A percentile compares a stretch with the other conserved stretches of the same genome.
Conservation (phyloP, 495 filamentous ascomycete genomes). For the Aspergillus coremiiformis region DNA sequence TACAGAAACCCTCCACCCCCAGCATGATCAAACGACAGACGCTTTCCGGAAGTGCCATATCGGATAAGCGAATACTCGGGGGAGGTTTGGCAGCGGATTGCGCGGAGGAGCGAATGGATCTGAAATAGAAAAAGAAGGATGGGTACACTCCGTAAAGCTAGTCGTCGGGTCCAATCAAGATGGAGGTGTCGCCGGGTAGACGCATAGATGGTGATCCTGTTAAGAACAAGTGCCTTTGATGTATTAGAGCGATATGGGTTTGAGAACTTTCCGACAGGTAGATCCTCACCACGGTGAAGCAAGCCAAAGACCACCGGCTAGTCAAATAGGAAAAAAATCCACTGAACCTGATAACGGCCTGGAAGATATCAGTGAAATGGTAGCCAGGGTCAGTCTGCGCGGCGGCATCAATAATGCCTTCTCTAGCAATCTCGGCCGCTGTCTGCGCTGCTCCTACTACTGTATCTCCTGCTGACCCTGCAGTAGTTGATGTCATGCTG, state of each 20-base stretch:
- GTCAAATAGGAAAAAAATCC: constrained; percentile 88
- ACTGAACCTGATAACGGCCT: constrained; percentile 54
- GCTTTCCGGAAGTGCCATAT: constrained; percentile 62
- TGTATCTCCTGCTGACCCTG: constrained; percentile 20
- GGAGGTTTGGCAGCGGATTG: constrained; percentile 88
- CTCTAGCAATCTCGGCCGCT: constrained; percentile 24
- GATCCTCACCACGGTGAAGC: constrained; percentile 60
- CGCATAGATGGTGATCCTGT: constrained; percentile 88
- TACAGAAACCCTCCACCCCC: constrained; percentile 64
- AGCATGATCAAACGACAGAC: constrained; percentile 63
- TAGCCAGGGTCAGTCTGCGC: constrained; percentile 22
- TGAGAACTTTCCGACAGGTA: background rate
- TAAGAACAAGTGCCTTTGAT: constrained; percentile 69
- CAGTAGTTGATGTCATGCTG: constrained; percentile 16
- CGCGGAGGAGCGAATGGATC: constrained; percentile 62
- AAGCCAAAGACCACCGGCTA: constrained; percentile 86
- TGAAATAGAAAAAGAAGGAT: constrained; percentile 69
- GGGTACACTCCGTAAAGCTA: constrained; percentile 65
- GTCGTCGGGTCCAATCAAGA: constrained; percentile 62
- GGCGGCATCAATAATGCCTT: constrained; percentile 23
- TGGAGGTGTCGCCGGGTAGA: constrained; percentile 70
- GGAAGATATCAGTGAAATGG: constrained; percentile 32
- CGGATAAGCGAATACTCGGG: constrained; percentile 64
- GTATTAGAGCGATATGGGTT: constrained; percentile 9
- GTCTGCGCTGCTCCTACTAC: constrained; percentile 23